These are phyloP conservation scores for Coniochaeta sp. DNA, from an alignment of 2,329 filamentous ascomycete species.

Conservation along the genomic window DNA sequence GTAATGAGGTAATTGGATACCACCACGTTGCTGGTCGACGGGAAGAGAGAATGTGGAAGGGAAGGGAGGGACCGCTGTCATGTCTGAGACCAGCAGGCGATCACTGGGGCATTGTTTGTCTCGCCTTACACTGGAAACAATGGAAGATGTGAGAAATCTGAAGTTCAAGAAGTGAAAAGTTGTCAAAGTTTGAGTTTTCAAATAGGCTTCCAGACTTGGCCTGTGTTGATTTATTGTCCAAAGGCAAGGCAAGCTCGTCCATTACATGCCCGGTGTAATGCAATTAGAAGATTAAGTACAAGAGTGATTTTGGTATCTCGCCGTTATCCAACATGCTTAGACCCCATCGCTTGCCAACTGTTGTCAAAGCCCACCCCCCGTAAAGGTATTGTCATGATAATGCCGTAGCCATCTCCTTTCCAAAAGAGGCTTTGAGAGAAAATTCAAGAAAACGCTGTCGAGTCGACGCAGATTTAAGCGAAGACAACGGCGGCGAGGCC, in stretches of 20 bases:
- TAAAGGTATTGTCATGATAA: constrained; percentile 25
- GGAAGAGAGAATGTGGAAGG: no score
- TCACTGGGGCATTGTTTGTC: no score
- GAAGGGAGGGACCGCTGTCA: background rate
- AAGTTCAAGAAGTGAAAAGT: background rate
- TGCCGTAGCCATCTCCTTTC: constrained; percentile 30
- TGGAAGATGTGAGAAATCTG: background rate
- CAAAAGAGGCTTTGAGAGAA: constrained; percentile 28
- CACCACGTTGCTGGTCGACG: no score
- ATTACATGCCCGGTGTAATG: constrained; percentile 10
- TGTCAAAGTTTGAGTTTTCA: background rate
- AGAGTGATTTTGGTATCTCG: constrained; percentile 16
- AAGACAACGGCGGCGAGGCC: constrained; percentile 47
- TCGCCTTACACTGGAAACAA: no score
- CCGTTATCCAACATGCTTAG: constrained; percentile 13
- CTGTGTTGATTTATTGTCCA: background rate
- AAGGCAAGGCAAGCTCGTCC: background rate
- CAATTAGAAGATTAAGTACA: constrained; percentile 45
- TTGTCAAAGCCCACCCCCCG: constrained; percentile 17
- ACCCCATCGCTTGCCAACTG: constrained; percentile 9
- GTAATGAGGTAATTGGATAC: background rate
- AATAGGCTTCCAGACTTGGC: constrained; percentile 1
- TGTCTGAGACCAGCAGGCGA: no score
- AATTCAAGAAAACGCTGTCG: constrained; percentile 17
- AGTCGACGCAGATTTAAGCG: constrained; percentile 38